These are phyloP conservation scores for Backusella macrospora DNA, from an alignment of 192 early-diverging fungal species.

Conservation along the genomic window DNA sequence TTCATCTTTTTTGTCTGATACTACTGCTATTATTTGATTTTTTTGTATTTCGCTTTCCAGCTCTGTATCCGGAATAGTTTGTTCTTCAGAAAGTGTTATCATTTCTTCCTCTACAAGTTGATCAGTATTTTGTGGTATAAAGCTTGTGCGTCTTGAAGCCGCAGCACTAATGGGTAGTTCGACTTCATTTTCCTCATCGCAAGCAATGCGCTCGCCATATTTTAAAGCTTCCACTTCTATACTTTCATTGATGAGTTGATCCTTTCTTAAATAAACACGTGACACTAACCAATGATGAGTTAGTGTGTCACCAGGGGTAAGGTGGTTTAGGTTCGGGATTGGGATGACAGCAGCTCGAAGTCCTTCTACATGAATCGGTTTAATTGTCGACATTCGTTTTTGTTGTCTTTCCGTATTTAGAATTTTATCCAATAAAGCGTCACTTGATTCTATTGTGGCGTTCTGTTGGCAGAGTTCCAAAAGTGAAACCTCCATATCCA, in stretches of 20 bases:
- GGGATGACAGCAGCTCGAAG: constrained; percentile 23
- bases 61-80: neutral
- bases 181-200: constrained; percentile 33
- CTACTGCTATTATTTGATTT: neutral
- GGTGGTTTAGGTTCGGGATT: constrained; percentile 4
- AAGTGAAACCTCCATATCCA: constrained; percentile 39
- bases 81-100: neutral
- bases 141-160: constrained; percentile 14
- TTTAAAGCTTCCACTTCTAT: constrained; percentile 51
- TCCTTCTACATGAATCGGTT: constrained; percentile 14
- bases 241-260: constrained; percentile 58
- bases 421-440: constrained; percentile 7
- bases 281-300: constrained; percentile 60
- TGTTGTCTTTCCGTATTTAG: neutral
- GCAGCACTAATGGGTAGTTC: neutral
- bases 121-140: neutral
- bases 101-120: neutral
- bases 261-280: constrained; percentile 57
- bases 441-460: constrained; percentile 17
- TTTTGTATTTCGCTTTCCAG: neutral
- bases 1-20: neutral
- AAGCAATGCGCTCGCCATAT: constrained; percentile 44
- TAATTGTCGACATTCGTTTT: neutral
- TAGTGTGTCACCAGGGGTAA: constrained; percentile 43
- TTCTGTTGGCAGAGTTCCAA: constrained; percentile 45